Base-by-base conservation (phyloP, 164 flowering plant species). In the Santalum album region DNA sequence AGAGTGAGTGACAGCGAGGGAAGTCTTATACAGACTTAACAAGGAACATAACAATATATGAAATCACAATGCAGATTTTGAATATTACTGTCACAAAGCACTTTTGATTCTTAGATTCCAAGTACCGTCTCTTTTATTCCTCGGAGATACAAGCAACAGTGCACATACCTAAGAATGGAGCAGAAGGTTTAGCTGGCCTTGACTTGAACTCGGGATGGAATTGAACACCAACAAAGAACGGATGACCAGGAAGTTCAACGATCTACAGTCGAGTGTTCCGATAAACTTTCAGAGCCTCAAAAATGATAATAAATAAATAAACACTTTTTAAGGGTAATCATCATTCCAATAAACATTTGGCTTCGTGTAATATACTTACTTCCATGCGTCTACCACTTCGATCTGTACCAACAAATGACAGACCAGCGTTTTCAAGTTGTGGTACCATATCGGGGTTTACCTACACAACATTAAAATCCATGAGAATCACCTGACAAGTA, bases 381-480 rank as follows among this genome's bases (percentile, higher is more conserved):
- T 43, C 47, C 47, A 43, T 43, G 21, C 47, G 47, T 20, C 47
- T 43, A 19, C 47, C 47, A 17, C 19, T 43, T 43, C 12, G 7
- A 19, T 43, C 47, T 43, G 19, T 43, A 16, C 47, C 47, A 4
- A 43, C 47, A 14, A 43, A 43, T 16, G 47, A 43, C 19, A 43
- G 47, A 14, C 47, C 47, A 17, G 47, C 47, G 6, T 20, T 43
- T 20, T 43, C 47, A 43, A 91, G 77, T 56, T 65, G 72, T 25
- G 69, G 48, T 48, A 88, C 69, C 88, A 84, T 84, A 45, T 75
- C 75, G 25, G 96, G 96, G 57, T 90, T 90, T 51, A 90, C 91
- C 95, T 88, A 61, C 59, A 43, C 34, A 29, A 29, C 4, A 9
- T 29, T 3, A 29, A 3, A 3, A 29, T 29, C 4, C 9, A 4